Conservation (phyloP, 73 alveolate species). For the Diophrys sp. region DNA sequence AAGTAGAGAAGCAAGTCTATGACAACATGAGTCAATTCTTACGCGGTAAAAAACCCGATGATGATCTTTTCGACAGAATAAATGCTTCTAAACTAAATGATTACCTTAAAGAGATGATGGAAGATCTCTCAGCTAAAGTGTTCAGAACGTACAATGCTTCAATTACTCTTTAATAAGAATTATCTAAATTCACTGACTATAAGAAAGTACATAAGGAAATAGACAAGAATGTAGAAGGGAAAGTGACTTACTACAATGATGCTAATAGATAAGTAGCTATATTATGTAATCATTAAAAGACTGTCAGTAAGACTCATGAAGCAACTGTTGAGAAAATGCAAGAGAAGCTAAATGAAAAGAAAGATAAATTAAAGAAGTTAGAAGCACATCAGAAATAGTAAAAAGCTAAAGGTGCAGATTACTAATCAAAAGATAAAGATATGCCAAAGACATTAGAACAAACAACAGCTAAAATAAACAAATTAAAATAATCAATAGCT, state of each 20-base stretch:
- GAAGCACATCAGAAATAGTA: conserved; percentile 58
- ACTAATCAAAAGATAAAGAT: conserved; percentile 49
- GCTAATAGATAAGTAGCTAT: conserved; percentile 97
- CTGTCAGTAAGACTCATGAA: conserved; percentile 88
- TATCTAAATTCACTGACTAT: conserved; percentile 51
- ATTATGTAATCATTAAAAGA: conserved; percentile 97
- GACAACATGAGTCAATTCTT: conserved; percentile 72
- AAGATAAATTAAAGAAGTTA: conserved; percentile 64
- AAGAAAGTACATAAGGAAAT: conserved; percentile 17
- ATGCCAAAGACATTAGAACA: conserved; percentile 74
- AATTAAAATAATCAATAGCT: conserved; percentile 55
- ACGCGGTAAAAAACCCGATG: conserved; percentile 76
- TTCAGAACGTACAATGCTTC: conserved; percentile 99
- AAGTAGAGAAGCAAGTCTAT: conserved; percentile 75
- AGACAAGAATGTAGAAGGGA: conserved; percentile 50
- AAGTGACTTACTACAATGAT: conserved; percentile 90
- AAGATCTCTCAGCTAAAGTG: conserved; percentile 97
- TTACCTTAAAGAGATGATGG: conserved; percentile 92
- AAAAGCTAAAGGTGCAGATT: conserved; percentile 58
- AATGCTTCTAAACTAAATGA: conserved; percentile 87
- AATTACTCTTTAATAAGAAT: conserved; percentile 81
- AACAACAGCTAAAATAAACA: conserved; percentile 56
- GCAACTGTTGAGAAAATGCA: conserved; percentile 79
- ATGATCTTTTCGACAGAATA: conserved; percentile 44
- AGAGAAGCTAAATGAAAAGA: conserved; percentile 60